Evolutionary conservation across 768 basidiomycete species (phyloP), one percentile per base, ranked within the genome.

Genomic region (Boletellus ananas): DNA sequence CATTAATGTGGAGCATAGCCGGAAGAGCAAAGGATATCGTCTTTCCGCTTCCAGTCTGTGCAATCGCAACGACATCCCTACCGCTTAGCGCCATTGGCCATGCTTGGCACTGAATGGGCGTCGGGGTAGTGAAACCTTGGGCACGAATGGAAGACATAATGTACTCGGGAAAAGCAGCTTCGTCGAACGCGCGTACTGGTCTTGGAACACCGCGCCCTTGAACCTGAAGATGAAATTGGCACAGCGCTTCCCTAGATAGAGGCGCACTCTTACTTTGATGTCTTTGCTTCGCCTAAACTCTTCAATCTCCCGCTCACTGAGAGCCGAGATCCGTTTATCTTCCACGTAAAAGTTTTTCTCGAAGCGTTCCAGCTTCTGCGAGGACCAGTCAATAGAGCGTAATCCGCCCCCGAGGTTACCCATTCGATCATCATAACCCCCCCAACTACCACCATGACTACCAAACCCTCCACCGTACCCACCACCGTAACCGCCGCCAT

Each of bases 1-100:
- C 96, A 80, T 98, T 99, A 75, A 99, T 99, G 72, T 99, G 96
- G 31, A 99, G 78, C 95, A 98, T 99, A 43, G 96, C 95, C 35
- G 96, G 96, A 39, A 99, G 84, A 48, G 96, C 95, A 67, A 99
- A 99, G 10, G 94, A 84, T 49, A 99, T 97, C 7, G 96, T 99
- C 76, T 99, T 99, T 50, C 96, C 96, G 69, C 91, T 94, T 49
- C 96, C 96, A 9, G 96, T 99, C 70, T 97, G 94, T 34, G 96
- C 94, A 60, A 99, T 92, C 48, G 95, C 96, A 39, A 95, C 89
- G 34, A 97, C 79, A 70, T 99, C 95, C 53, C 92, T 80, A 47
- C 95, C 95, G 43, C 80, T 91, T 25, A 97, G 76, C 3, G 96
- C 95, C 94, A 98, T 98, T 0, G 96, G 96, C 96, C 96, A 99